Conservation (phyloP, 1,284 basidiomycete genomes). For the Stygiomarasmius scandens region DNA sequence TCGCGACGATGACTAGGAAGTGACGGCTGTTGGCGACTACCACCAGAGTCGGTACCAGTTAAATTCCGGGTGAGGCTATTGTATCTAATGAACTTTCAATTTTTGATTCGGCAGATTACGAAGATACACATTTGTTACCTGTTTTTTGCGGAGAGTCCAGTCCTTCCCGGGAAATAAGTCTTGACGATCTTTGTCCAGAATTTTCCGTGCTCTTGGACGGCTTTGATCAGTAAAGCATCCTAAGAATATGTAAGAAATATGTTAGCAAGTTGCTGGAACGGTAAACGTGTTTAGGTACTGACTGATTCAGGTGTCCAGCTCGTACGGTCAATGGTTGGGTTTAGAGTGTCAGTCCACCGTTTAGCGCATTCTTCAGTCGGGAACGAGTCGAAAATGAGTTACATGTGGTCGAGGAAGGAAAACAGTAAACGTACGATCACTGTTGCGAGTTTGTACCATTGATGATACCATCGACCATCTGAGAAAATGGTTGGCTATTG, state of each 20-base stretch:
- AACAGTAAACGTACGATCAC: conserved; percentile 47
- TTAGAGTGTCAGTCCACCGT: conserved; percentile 60
- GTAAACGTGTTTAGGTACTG: conserved; percentile 8
- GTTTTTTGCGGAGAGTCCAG: conserved; percentile 60
- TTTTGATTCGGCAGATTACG: too few species aligned
- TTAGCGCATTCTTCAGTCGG: conserved; percentile 52
- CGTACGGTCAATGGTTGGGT: conserved; percentile 57
- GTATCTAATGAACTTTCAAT: too few species aligned
- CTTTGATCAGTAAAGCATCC: conserved; percentile 53
- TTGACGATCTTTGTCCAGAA: conserved; percentile 63
- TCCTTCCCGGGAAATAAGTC: conserved; percentile 58
- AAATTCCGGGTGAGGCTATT: too few species aligned
- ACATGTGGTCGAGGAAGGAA: not conserved
- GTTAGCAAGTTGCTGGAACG: conserved; percentile 14
- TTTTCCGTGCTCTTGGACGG: conserved; percentile 55
- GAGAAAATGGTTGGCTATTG: conserved; percentile 5
- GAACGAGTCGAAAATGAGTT: conserved; percentile 16
- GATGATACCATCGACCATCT: conserved; percentile 60
- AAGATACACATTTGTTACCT: conserved; percentile 35
- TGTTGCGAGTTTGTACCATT: conserved; percentile 54
- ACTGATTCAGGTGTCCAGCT: conserved; percentile 58
- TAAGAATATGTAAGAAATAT: conserved; percentile 20
- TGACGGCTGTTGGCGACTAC: too few species aligned
- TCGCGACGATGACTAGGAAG: too few species aligned
- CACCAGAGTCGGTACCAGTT: too few species aligned